Base-by-base conservation (phyloP, 2,329 filamentous ascomycete species). In the Torrubiella hemipterigena region DNA sequence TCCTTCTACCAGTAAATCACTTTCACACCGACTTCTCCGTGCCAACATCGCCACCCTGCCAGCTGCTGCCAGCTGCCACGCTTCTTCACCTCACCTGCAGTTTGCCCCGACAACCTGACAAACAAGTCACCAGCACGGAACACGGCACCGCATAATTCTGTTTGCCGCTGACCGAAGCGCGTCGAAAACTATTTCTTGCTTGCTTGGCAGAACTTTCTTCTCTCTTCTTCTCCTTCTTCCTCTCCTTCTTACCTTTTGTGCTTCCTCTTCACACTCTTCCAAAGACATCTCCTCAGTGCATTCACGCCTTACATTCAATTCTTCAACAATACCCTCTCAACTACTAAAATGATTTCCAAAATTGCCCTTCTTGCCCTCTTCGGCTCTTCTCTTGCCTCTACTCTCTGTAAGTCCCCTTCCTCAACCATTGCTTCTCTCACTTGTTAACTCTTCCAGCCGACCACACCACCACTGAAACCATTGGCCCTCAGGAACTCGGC, bases 401-500 rank as follows among this genome's bases (percentile, higher is more conserved):
- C 22, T 24, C 22, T 24, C 22, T n/a, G 22, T 24, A 24, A n/a
- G 22, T 24, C 22, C 12, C 22, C 10, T 24, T 24, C 14, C 22
- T 14, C 12, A 24, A 6, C 12, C 10, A 24, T 6, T 11, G 5
- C 27, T 26, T 17, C 18, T 12, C 16, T 17, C 4, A 23, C 8
- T 22, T 31, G 18, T 17, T 16, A 8, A 13, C 14, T 17, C 7
- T 27, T 10, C 7, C 8, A 58, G 55, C 54, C 29, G 42, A 48
- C 20, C 33, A 39, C 21, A 39, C 42, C 21, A 40, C 41, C 20
- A 51, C 49, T 16, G 46, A 50, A 33, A 45, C 46, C 7, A 40
- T 42, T 17, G 41, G 45, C 28, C 46, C 54, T 17, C 44, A 53
- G 36, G 43, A 52, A 31, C 30, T 52, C 27, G 55, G 52, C 13